Evolutionary conservation across 495 filamentous ascomycete genomes (phyloP).

Genomic region (Penicillium paxilli): DNA sequence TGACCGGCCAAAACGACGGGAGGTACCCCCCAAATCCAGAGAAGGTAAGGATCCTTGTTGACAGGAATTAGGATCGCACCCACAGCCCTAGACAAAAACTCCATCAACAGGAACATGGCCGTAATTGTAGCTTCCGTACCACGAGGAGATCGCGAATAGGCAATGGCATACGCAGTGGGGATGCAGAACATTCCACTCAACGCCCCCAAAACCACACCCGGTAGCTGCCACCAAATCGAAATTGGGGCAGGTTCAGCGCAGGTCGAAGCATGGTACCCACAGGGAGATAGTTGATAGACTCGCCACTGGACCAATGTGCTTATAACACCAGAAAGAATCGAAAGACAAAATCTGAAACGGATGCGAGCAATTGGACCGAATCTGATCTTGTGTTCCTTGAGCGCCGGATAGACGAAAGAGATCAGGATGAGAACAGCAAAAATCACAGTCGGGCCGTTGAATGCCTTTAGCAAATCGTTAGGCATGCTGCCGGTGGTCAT

Average conservation of each 20-base stretch:
- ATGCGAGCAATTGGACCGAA: slow-evolving; percentile 68
- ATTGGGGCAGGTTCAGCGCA: slow-evolving; percentile 48
- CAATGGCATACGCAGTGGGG: slow-evolving; percentile 71
- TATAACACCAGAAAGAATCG: slow-evolving; percentile 53
- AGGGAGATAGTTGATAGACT: slow-evolving; percentile 57
- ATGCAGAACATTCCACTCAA: slow-evolving; percentile 69
- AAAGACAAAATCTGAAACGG: slow-evolving; percentile 62
- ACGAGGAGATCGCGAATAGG: slow-evolving; percentile 67
- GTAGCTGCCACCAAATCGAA: slow-evolving; percentile 55
- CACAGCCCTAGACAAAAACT: not conserved
- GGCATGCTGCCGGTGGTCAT: slow-evolving; percentile 67
- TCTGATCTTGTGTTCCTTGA: slow-evolving; percentile 53
- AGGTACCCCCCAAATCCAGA: not conserved
- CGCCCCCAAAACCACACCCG: slow-evolving; percentile 54
- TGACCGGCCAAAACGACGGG: not conserved
- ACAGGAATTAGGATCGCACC: not conserved
- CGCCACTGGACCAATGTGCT: slow-evolving; percentile 64
- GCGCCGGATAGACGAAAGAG: slow-evolving; percentile 60
- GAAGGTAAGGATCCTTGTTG: not conserved
- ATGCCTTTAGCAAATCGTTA: slow-evolving; percentile 69
- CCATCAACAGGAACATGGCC: slow-evolving; percentile 46
- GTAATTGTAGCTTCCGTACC: slow-evolving; percentile 71
- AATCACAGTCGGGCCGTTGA: slow-evolving; percentile 70
- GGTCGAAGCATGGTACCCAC: slow-evolving; percentile 49
- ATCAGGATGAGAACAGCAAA: slow-evolving; percentile 63